These are phyloP conservation scores for Linnemannia zychae DNA, from an alignment of 192 early-diverging fungal species.

Conservation along the genomic window DNA sequence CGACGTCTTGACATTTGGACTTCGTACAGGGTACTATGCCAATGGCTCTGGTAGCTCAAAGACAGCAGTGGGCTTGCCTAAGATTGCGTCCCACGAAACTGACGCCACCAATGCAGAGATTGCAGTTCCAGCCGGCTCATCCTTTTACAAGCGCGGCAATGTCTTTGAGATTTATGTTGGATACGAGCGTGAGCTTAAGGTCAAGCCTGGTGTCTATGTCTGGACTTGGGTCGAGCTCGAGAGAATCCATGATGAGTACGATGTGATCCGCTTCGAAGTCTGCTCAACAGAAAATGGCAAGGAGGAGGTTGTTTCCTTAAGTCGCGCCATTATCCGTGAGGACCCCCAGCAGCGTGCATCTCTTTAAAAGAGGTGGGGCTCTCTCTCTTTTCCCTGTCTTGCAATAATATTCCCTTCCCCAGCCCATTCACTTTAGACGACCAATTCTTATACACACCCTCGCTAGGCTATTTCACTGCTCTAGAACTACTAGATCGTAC, in stretches of 20 bases:
- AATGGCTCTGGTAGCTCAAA: constrained; percentile 28
- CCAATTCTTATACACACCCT: background rate
- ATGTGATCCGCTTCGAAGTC: constrained; percentile 46
- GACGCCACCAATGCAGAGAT: background rate
- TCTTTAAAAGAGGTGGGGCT: constrained; percentile 5
- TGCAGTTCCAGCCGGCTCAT: constrained; percentile 35
- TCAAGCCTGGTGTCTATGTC: constrained; percentile 41
- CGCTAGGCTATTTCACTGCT: background rate
- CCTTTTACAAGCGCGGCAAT: constrained; percentile 30
- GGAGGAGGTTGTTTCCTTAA: constrained; percentile 39
- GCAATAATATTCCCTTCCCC: background rate
- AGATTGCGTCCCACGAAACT: constrained; percentile 17
- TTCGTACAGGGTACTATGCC: constrained; percentile 46
- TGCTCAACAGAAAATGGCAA: constrained; percentile 28
- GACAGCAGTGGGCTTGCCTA: constrained; percentile 20
- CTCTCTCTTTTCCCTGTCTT: background rate
- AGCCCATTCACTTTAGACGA: background rate
- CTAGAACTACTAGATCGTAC: constrained; percentile 4
- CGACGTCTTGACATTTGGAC: constrained; percentile 52
- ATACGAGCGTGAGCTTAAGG: constrained; percentile 51
- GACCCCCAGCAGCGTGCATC: constrained; percentile 13
- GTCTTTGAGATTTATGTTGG: constrained; percentile 43
- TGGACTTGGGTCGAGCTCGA: constrained; percentile 52
- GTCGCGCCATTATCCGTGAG: constrained; percentile 36
- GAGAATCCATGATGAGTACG: constrained; percentile 25